A percentile compares a stretch with the other conserved stretches of the same genome.
These are phyloP conservation scores for Sphaerulina musiva DNA, from an alignment of 2,329 filamentous ascomycete genomes.

Conservation along the genomic window DNA sequence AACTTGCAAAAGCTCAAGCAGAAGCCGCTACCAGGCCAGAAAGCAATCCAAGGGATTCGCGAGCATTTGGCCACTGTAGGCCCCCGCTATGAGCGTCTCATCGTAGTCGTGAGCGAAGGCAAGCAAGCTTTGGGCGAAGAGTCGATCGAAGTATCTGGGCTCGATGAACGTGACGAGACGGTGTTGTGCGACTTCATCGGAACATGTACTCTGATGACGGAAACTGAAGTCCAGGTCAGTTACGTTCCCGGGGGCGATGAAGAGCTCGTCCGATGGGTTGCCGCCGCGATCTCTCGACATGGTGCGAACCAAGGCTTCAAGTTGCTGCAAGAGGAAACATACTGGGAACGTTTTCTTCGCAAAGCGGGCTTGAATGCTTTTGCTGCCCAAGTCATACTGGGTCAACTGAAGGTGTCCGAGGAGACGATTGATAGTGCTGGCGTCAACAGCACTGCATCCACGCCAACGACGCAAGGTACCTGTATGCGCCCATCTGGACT, in stretches of 20 bases:
- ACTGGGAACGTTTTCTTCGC: slow-evolving; percentile 63
- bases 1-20: slow-evolving; percentile 68
- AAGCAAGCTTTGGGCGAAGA: slow-evolving; percentile 19
- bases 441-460: not conserved
- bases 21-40: slow-evolving; percentile 58
- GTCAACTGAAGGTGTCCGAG: slow-evolving; percentile 35
- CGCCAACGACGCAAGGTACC: not conserved
- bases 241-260: slow-evolving; percentile 41
- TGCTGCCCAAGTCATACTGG: slow-evolving; percentile 60
- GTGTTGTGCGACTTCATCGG: slow-evolving; percentile 33
- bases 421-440: not conserved
- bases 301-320: slow-evolving; percentile 17
- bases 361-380: slow-evolving; percentile 62
- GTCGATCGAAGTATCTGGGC: slow-evolving; percentile 22
- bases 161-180: slow-evolving; percentile 31
- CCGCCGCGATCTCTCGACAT: slow-evolving; percentile 39
- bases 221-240: slow-evolving; percentile 33
- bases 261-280: slow-evolving; percentile 34
- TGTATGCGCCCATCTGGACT: slow-evolving; percentile 36
- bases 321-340: slow-evolving; percentile 49
- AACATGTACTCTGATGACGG: slow-evolving; percentile 42
- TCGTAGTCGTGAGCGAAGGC: slow-evolving; percentile 55
- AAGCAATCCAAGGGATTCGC: slow-evolving; percentile 42
- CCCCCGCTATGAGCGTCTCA: slow-evolving; percentile 58
- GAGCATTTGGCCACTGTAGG: slow-evolving; percentile 51